Percentiles rank a stretch among this genome's conserved stretches.
These are phyloP conservation scores for sweet orange (Citrus sinensis) DNA, from an alignment of 345 rosid genomes.

Conservation along the genomic window DNA sequence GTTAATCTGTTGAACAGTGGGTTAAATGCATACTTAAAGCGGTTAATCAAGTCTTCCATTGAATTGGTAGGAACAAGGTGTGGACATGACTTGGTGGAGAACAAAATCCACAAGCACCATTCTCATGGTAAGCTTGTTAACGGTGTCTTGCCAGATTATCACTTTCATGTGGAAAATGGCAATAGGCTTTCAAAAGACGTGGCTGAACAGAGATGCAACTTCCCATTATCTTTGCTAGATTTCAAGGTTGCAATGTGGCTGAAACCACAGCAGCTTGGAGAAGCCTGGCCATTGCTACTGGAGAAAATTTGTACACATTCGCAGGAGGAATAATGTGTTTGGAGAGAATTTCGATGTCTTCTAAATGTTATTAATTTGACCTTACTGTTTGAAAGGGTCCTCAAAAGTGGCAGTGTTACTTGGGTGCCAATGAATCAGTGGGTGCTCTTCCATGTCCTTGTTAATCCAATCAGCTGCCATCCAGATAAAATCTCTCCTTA, in stretches of 20 bases:
- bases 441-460: not conserved
- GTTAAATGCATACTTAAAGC: constrained; percentile 39
- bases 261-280: constrained; percentile 48
- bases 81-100: constrained; percentile 17
- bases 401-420: constrained; percentile 2
- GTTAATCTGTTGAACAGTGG: constrained; percentile 37
- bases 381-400: constrained; percentile 13
- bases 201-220: not conserved
- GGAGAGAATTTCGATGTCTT: not conserved
- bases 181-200: constrained; percentile 10
- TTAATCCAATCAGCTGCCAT: constrained; percentile 13
- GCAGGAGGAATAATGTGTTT: constrained; percentile 20
- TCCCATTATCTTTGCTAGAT: constrained; percentile 22
- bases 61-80: constrained; percentile 29
- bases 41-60: constrained; percentile 42
- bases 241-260: constrained; percentile 43
- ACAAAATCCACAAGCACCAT: constrained; percentile 18
- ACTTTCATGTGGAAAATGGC: constrained; percentile 15
- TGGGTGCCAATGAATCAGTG: not conserved
- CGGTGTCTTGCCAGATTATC: constrained; percentile 27
- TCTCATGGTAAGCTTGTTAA: constrained; percentile 24
- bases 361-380: constrained; percentile 4
- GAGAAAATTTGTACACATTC: constrained; percentile 36
- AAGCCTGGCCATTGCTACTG: constrained; percentile 46
- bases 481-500: constrained; percentile 17